Evolutionary conservation across 2,329 filamentous ascomycete species (phyloP), one percentile per base, ranked within the genome.

Genomic region (Xylariaceae sp.): DNA sequence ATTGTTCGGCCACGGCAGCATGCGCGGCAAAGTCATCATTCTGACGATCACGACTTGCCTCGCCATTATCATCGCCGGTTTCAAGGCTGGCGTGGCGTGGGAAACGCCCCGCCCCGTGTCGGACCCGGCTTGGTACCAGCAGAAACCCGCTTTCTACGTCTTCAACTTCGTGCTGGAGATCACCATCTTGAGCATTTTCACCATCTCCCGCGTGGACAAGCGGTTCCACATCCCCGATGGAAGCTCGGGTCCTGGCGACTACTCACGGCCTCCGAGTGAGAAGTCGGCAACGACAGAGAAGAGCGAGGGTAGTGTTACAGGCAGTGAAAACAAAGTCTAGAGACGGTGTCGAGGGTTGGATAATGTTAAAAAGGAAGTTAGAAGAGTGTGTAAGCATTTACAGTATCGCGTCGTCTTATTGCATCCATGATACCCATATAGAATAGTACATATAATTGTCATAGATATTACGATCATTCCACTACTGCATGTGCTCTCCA

Each of bases 141-240:
- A 60, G 45, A 67, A 63, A 38, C 51, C 62, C 2, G 62, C 62
- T 0, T 69, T 71, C 45, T 71, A 71, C 52, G 56, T 62, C 17
- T 69, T 69, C 33, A 56, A 60, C 33, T 71, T 69, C 48, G 49
- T 58, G 6, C 54, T 69, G 4, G 68, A 71, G 47, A 53, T 66
- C 27, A 12, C 58, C 4, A 58, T 62, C 3, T 39, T 66, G 17
- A 46, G 42, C 11, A 43, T 62, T 15, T 44, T 62, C 18, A 58
- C 54, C 3, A n/a, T 55, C 4, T 33, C 44, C 2, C 54, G 62
- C 11, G 44, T 66, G 10, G 63, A 66, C 49, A 57, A 56, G 27
- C 55, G 57, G 35, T 66, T 65, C 47, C 51, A 64, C 31, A 45
- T 66, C 6, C 62, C 62, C 10, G 39, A 64, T 31, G 61, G 62